phyloP scores from a whole-genome alignment of 495 filamentous ascomycete species.

The Pseudevernia furfuracea region DNA sequence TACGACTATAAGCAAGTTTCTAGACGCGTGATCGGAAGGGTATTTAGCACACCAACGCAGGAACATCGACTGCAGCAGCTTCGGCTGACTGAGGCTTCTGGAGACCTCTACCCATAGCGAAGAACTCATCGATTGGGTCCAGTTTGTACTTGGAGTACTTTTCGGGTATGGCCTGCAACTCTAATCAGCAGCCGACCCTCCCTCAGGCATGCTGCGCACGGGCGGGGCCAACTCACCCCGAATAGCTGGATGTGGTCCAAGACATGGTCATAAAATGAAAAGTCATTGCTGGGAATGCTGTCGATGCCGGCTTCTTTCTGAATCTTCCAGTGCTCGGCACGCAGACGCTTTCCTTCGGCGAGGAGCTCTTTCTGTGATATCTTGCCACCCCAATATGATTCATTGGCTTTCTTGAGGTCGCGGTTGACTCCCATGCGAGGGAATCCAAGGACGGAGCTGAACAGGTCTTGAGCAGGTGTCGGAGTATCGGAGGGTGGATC shows the following conservation, averaged over 20 bases:
- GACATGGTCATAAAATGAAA: conserved; percentile 96
- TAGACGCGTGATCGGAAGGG: conserved; percentile 2
- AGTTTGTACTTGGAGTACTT: conserved; percentile 82
- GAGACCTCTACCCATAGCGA: conserved; percentile 97
- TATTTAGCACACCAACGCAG: conserved; percentile 52
- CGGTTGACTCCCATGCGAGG: conserved; percentile 94
- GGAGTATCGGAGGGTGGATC: neutral
- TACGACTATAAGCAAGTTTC: conserved; percentile 17
- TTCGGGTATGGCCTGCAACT: conserved; percentile 68
- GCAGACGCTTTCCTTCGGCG: conserved; percentile 89
- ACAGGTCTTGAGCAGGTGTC: conserved; percentile 12
- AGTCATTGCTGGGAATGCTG: conserved; percentile 98
- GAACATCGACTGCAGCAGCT: conserved; percentile 75
- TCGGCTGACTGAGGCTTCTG: conserved; percentile 60
- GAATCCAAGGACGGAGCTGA: conserved; percentile 65
- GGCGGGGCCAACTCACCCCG: conserved; percentile 54
- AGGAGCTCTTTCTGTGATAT: conserved; percentile 80
- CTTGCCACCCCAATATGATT: conserved; percentile 95
- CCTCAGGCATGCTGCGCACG: neutral
- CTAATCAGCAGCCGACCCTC: conserved; percentile 1
- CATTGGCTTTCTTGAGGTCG: conserved; percentile 99
- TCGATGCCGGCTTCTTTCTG: conserved; percentile 96
- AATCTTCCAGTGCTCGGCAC: conserved; percentile 96
- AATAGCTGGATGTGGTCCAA: conserved; percentile 98
- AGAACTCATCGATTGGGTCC: conserved; percentile 87